Evolutionary conservation across 1,139 yeast genomes (phyloP), one percentile per base, ranked within the genome.

Genomic region (Diutina rugosa): DNA sequence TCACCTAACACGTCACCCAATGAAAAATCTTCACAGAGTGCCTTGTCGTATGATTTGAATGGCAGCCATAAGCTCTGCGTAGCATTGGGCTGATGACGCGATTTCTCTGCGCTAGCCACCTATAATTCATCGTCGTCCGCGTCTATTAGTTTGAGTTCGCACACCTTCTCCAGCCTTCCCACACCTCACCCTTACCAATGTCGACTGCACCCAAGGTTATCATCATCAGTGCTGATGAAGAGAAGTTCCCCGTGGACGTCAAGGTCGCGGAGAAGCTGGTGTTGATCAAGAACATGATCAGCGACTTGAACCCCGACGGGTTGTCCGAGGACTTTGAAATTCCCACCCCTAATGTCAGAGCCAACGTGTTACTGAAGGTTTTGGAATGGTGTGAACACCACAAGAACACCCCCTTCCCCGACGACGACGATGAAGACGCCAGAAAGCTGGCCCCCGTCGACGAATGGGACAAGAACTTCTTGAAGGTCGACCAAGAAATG

Each of bases 371-470:
- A 71, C 83, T 88, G 68, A 91, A 91, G 69, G 95, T 95, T 18
- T 78, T 95, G 58, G 97, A 93, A 69, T 95, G 97, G 96, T 93
- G 98, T 69, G 96, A 90, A 68, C 95, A 93, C 69, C 98, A 95
- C 76, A 87, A 85, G 71, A 89, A 89, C 67, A 87, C 93, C 53
- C 79, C 79, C 35, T 86, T 86, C 71, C 87, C 87, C 26, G 91
- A 86, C 59, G 87, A 84, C 59, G 95, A 87, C 61, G 93, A 86
- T 66, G 82, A 90, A 30, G 88, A 89, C 65, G 89, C 87, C 64
- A 64, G 67, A 56, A 61, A 61, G 56, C 79, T 89, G 6, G 89
- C 90, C 4, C 93, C 93, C 1, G 86, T 93, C 57, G 93, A 88
- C 62, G 95, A 91, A 59, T 95, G 99, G 99, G 99, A 95, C 72